phyloP scores from a whole-genome alignment of 1,284 basidiomycete species.

The Sparassis latifolia region DNA sequence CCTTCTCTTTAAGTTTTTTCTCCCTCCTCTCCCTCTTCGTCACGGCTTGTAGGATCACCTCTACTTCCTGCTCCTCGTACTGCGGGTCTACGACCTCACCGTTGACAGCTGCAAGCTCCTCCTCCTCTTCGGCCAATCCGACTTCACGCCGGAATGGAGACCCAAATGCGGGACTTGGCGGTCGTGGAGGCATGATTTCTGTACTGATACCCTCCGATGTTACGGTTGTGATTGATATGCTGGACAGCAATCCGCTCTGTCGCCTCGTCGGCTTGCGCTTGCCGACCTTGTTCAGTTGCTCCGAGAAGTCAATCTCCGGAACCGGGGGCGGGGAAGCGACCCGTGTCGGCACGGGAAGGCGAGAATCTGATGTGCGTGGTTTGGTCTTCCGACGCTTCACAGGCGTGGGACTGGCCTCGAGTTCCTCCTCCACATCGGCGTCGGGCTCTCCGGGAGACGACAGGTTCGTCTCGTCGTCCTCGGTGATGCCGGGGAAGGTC shows the following conservation, averaged over 20 bases:
- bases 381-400: slow-evolving; percentile 22
- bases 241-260: slow-evolving; percentile 58
- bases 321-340: slow-evolving; percentile 25
- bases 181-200: slow-evolving; percentile 37
- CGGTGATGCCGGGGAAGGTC: slow-evolving; percentile 57
- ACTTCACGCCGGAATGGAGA: slow-evolving; percentile 50
- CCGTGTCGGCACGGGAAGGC: slow-evolving; percentile 40
- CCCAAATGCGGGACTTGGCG: slow-evolving; percentile 62
- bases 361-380: slow-evolving; percentile 26
- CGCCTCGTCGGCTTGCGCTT: slow-evolving; percentile 52
- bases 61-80: slow-evolving; percentile 24
- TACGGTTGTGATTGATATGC: slow-evolving; percentile 24
- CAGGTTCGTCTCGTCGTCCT: slow-evolving; percentile 53
- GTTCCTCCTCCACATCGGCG: slow-evolving; percentile 36
- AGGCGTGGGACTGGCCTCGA: slow-evolving; percentile 28
- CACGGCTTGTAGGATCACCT: slow-evolving; percentile 21
- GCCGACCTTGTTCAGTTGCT: slow-evolving; percentile 24
- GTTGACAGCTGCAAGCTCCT: slow-evolving; percentile 35
- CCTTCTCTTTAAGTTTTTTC: slow-evolving; percentile 33
- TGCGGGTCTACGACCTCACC: slow-evolving; percentile 23
- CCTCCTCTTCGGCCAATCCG: slow-evolving; percentile 51
- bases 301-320: slow-evolving; percentile 24
- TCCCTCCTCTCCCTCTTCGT: slow-evolving; percentile 29
- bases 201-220: slow-evolving; percentile 22
- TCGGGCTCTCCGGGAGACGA: slow-evolving; percentile 26